Evolutionary conservation across 768 basidiomycete species (phyloP).

Genomic region (Suillus ampliporus): DNA sequence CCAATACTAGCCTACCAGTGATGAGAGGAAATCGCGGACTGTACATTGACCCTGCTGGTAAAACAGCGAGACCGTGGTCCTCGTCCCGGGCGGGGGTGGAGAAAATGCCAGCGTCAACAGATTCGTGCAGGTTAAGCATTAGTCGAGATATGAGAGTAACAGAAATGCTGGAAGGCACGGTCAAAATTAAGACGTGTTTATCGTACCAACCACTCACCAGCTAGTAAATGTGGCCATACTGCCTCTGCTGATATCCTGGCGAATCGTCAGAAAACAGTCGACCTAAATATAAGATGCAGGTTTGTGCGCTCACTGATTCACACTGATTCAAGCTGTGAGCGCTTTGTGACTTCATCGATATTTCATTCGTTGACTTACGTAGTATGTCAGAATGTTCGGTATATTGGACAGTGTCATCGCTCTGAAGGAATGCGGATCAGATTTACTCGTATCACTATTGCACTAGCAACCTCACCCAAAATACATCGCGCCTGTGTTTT

Average conservation of each 20-base stretch:
- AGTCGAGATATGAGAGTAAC: constrained; percentile 60
- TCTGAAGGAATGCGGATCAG: constrained; percentile 24
- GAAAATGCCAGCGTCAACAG: constrained; percentile 27
- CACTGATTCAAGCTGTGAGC: neutral
- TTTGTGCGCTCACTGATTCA: neutral
- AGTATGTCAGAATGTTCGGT: constrained; percentile 50
- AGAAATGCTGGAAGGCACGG: constrained; percentile 44
- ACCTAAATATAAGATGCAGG: neutral
- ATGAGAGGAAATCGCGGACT: neutral
- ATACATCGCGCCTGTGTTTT: constrained; percentile 55
- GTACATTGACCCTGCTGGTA: neutral
- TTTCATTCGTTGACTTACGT: constrained; percentile 27
- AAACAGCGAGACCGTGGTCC: neutral
- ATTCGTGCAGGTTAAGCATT: constrained; percentile 59
- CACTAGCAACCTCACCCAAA: constrained; percentile 48
- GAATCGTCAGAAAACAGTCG: neutral
- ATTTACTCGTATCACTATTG: constrained; percentile 21
- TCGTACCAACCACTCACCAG: constrained; percentile 38
- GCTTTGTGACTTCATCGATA: neutral
- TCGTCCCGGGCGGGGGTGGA: neutral
- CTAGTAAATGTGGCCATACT: constrained; percentile 53
- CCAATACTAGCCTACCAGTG: neutral
- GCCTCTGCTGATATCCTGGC: constrained; percentile 39
- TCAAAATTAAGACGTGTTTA: neutral
- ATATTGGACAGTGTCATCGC: constrained; percentile 58